Evolutionary conservation across 2,329 filamentous ascomycete genomes (phyloP).

Genomic region (Colletotrichum ledebouriae): DNA sequence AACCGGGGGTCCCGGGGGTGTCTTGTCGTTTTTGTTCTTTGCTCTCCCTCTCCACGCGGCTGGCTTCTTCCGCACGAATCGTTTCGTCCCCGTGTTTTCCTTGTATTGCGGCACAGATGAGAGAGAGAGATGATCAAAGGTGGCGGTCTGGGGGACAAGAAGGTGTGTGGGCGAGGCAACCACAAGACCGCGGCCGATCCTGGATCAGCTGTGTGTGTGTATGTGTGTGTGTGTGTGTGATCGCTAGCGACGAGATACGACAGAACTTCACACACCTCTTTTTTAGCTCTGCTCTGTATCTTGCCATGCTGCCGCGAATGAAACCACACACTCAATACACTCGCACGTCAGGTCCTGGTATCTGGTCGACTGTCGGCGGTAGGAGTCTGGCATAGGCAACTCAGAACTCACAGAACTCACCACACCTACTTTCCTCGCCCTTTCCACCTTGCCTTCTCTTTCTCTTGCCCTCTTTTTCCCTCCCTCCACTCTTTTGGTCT

Average conservation of each 20-base stretch:
- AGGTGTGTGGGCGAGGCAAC: not conserved
- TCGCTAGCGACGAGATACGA: conserved; percentile 9
- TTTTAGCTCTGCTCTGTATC: not conserved
- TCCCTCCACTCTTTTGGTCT: too few relatives aligned
- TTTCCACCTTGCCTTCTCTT: not conserved
- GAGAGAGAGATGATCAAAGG: not conserved
- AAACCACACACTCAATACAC: too few relatives aligned
- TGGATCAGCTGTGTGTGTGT: conserved; percentile 2
- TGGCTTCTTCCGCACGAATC: conserved; percentile 6
- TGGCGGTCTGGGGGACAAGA: conserved; percentile 9
- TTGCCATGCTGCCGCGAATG: too few relatives aligned
- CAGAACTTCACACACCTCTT: not conserved
- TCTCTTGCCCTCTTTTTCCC: not conserved
- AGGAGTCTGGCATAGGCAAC: too few relatives aligned
- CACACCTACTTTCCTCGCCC: too few relatives aligned
- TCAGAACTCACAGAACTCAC: too few relatives aligned
- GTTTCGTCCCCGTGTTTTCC: not conserved
- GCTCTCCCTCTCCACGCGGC: not conserved
- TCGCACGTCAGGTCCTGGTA: too few relatives aligned
- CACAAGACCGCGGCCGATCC: conserved; percentile 10
- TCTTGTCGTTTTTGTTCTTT: not conserved
- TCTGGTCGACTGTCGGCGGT: too few relatives aligned
- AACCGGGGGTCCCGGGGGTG: conserved; percentile 4
- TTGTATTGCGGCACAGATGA: conserved; percentile 4
- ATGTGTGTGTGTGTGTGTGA: not conserved